Evolutionary conservation across 169 alveolate genomes (phyloP), one percentile per base, ranked within the genome.

Genomic region (Cyclospora cayetanensis): DNA sequence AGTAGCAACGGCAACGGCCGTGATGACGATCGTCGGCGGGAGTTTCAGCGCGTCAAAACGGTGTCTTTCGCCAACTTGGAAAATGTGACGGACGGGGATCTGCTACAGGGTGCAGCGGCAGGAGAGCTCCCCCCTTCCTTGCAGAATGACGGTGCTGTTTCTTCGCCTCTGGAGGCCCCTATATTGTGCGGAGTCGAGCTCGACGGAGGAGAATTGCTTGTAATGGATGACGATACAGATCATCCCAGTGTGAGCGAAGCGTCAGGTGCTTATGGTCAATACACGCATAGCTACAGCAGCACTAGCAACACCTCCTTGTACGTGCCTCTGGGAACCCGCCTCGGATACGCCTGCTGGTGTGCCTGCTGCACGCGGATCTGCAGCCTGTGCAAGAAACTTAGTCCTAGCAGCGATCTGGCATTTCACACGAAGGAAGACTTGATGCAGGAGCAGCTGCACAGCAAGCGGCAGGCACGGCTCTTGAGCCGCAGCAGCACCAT

Each of bases 51-150:
- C 27, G 76, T 83, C 20, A 83, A 83, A 25, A 83, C 90, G 20
- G 90, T 83, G 39, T 83, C 90, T 27, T 83, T 83, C 34, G 90
- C 90, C 25, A 60, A 53, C 25, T 52, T 83, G 35, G 72, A 60
- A 5, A 60, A 20, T 15, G 72, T 60, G 29, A 37, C 27, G 18
- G 72, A 37, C 2, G 72, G 72, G 1, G 72, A 1, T 1, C 2
- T 12, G 20, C 5, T 31, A 7, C 72, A 31, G n/a, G 72, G 20
- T 60, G 66, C 66, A 22, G 72, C 35, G 29, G 72, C 72, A 60
- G 35, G 37, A 20, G 72, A 60, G 3, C 3, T 37, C 29, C 41
- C 72, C 4, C 29, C 5, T n/a, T 22, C 72, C 3, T 31, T 31
- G 5, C 41, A 5, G 1, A 31, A 37, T 1, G 20, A 27, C 1